Conservation (phyloP, 352 stramenopile species). For the Phytophthora cactorum region DNA sequence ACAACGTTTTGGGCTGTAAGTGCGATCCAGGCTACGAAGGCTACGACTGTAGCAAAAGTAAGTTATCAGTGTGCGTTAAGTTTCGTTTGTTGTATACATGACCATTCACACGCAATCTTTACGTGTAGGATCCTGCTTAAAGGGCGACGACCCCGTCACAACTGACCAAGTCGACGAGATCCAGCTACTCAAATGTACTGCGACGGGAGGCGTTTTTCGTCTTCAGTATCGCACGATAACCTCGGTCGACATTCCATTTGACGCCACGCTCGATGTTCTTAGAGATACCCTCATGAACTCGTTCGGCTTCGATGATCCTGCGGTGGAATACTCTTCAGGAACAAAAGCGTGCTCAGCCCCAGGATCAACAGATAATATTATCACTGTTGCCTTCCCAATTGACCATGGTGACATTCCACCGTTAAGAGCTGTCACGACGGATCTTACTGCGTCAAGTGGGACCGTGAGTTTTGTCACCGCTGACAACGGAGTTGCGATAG, state of each 20-base stretch:
- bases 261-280: constrained; percentile 47
- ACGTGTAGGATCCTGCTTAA: constrained; percentile 77
- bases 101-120: not conserved
- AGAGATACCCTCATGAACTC: constrained; percentile 56
- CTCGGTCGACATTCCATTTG: constrained; percentile 66
- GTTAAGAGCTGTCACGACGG: constrained; percentile 47
- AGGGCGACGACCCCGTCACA: constrained; percentile 88
- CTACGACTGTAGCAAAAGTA: constrained; percentile 88
- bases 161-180: constrained; percentile 83
- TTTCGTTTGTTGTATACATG: not conserved
- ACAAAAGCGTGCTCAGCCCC: constrained; percentile 44
- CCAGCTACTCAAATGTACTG: constrained; percentile 76
- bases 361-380: constrained; percentile 46
- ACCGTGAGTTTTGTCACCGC: constrained; percentile 33
- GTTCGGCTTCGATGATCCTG: constrained; percentile 57
- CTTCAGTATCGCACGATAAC: constrained; percentile 60
- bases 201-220: constrained; percentile 59
- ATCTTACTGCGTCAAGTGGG: constrained; percentile 25
- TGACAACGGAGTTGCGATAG: constrained; percentile 51
- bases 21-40: constrained; percentile 91
- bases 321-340: constrained; percentile 53
- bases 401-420: constrained; percentile 58
- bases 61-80: constrained; percentile 2
- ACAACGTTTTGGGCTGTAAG: constrained; percentile 86
- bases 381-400: constrained; percentile 61